Evolutionary conservation across 495 filamentous ascomycete species (phyloP).

Genomic region (Penicillium goetzii): DNA sequence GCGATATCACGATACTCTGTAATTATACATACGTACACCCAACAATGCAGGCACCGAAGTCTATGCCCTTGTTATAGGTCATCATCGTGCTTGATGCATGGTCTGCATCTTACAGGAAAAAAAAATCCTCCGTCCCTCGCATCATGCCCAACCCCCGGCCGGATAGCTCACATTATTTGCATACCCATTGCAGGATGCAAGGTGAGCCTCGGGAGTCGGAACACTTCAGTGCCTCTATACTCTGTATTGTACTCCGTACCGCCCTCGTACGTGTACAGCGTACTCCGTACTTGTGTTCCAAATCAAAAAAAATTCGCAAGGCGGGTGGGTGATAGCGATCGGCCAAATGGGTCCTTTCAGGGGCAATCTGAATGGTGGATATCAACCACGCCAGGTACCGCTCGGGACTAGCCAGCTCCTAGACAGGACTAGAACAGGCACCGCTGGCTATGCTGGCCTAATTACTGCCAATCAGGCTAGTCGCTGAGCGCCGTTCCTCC

Average conservation of each 20-base stretch:
- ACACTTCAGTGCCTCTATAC: not conserved
- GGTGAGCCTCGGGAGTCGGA: conserved; percentile 15
- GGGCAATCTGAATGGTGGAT: conserved; percentile 21
- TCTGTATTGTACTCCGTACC: not conserved
- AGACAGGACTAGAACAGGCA: conserved; percentile 5
- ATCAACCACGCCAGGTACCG: conserved; percentile 19
- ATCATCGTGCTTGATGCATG: not conserved
- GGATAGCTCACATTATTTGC: conserved; percentile 20
- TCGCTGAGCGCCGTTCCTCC: not conserved
- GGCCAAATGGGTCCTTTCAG: conserved; percentile 21
- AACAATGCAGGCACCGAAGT: not conserved
- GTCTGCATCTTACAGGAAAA: not conserved
- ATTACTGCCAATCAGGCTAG: conserved; percentile 9
- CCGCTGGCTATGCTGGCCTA: not conserved
- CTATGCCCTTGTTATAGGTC: not conserved
- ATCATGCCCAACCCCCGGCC: not conserved
- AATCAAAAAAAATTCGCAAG: conserved; percentile 11
- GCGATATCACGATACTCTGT: no score
- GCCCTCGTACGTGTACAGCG: not conserved
- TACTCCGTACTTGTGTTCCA: not conserved
- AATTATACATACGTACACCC: not conserved
- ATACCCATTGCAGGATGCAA: conserved; percentile 21
- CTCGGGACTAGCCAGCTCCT: conserved; percentile 11
- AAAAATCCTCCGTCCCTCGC: conserved; percentile 3
- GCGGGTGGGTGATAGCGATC: conserved; percentile 35